Conservation (phyloP, 2,329 filamentous ascomycete species). For the Alternaria panax region DNA sequence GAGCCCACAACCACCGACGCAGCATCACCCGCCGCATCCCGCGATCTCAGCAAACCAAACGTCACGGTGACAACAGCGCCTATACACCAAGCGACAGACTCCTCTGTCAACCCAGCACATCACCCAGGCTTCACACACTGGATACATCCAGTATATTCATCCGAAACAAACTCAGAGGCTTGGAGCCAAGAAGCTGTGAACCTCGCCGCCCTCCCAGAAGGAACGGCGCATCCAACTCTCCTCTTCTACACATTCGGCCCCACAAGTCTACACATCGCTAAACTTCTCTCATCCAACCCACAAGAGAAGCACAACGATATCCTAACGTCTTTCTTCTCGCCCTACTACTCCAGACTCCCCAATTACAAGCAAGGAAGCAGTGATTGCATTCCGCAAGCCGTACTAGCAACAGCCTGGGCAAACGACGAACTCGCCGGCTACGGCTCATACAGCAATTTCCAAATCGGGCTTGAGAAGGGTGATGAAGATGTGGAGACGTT, state of each 20-base stretch:
- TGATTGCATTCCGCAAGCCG: constrained; percentile 67
- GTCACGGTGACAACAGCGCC: constrained; percentile 49
- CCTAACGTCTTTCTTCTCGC: constrained; percentile 72
- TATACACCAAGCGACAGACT: constrained; percentile 41
- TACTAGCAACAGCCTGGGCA: constrained; percentile 79
- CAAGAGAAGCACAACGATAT: constrained; percentile 57
- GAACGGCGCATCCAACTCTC: constrained; percentile 75
- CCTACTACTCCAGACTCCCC: constrained; percentile 79
- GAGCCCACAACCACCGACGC: neutral
- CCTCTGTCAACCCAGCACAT: constrained; percentile 41
- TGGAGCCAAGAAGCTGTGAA: constrained; percentile 84
- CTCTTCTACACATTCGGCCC: constrained; percentile 81
- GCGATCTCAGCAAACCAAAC: constrained; percentile 40
- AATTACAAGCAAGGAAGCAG: constrained; percentile 64
- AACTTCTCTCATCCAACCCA: constrained; percentile 41
- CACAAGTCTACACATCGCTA: constrained; percentile 44
- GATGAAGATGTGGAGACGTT: constrained; percentile 74
- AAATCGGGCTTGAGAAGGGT: constrained; percentile 72
- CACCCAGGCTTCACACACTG: constrained; percentile 77
- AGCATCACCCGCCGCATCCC: constrained; percentile 8
- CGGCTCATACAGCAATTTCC: constrained; percentile 87
- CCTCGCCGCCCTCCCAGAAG: constrained; percentile 68
- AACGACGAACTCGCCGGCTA: constrained; percentile 80
- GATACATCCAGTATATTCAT: constrained; percentile 73
- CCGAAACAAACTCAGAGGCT: constrained; percentile 64